Evolutionary conservation across 352 stramenopile genomes (phyloP), one percentile per base, ranked within the genome.

Genomic region (Pythium aristosporum): DNA sequence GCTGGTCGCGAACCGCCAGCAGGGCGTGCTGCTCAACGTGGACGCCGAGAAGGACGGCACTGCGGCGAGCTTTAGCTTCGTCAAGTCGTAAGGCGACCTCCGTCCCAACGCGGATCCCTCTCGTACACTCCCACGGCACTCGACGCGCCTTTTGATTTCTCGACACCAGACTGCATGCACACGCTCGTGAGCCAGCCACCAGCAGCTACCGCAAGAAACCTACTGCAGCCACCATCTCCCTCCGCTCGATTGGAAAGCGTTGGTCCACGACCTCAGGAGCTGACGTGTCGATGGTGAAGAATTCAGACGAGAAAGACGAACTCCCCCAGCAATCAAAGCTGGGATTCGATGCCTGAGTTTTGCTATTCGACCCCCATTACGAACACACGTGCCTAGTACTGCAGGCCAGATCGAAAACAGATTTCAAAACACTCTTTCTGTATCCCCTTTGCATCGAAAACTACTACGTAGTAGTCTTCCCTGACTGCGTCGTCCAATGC

Each of bases 1-100:
- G 57, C 57, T 76, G 20, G 69, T 76, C 21, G 66, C 69, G 49
- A 68, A 76, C 61, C 69, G 68, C 62, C 68, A 76, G 56, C 61
- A 63, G 42, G 72, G 64, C 30, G 54, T 76, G 51, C 65, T 76
- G 2, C 20, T 76, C 16, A 76, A 76, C 49, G 54, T 76, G 28
- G 68, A 76, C 42, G 61, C 28, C 48, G 68, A 71, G 44, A 65
- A 61, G 42, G 58, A 62, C 25, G 44, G 43, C 30, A 18, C 12
- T 16, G 39, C 53, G n/a, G 63, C 65, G 21, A 21, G 65, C 53
- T 71, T 71, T 53, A 71, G 59, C 39, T 46, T 71, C 20, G 67
- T 67, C 20, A 71, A 71, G 65, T 71, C 65, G 57, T 71, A 71
- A 71, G 30, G 15, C 23, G 44, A 3, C 25, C 25, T 28, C 25